Percentiles rank a stretch among this genome's conserved stretches.
Evolutionary conservation across 164 flowering plant species (phyloP).

Genomic region (Tinospora cordifolia): DNA sequence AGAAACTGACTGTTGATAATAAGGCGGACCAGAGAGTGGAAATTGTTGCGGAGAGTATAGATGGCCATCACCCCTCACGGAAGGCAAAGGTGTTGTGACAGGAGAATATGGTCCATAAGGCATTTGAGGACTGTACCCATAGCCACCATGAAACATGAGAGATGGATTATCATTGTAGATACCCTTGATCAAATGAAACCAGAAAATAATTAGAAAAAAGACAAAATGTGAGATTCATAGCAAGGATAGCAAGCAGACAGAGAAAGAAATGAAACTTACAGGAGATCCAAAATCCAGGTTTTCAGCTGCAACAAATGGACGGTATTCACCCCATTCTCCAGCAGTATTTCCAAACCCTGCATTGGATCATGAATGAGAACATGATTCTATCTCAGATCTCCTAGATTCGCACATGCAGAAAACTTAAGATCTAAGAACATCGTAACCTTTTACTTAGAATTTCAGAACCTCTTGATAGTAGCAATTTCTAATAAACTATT

Average conservation of each 20-base stretch:
- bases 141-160: slow-evolving; percentile 66
- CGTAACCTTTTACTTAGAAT: not conserved
- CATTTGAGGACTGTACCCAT: slow-evolving; percentile 78
- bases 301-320: slow-evolving; percentile 9
- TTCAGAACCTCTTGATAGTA: not conserved
- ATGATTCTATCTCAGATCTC: not conserved
- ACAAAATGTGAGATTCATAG: not conserved
- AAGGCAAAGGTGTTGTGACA: slow-evolving; percentile 65
- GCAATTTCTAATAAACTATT: not conserved
- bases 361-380: not conserved
- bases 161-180: slow-evolving; percentile 80
- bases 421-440: not conserved
- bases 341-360: slow-evolving; percentile 7
- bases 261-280: slow-evolving; percentile 35
- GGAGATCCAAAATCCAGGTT: slow-evolving; percentile 13
- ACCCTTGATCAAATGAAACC: slow-evolving; percentile 41
- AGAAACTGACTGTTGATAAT: slow-evolving; percentile 61
- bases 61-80: slow-evolving; percentile 50
- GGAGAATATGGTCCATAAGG: slow-evolving; percentile 94
- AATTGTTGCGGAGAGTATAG: slow-evolving; percentile 44
- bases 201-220: not conserved
- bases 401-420: not conserved
- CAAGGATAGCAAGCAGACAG: not conserved
- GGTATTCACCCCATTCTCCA: slow-evolving; percentile 11
- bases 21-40: slow-evolving; percentile 57